phyloP scores from a whole-genome alignment of 768 basidiomycete genomes.

The Imleria badia region DNA sequence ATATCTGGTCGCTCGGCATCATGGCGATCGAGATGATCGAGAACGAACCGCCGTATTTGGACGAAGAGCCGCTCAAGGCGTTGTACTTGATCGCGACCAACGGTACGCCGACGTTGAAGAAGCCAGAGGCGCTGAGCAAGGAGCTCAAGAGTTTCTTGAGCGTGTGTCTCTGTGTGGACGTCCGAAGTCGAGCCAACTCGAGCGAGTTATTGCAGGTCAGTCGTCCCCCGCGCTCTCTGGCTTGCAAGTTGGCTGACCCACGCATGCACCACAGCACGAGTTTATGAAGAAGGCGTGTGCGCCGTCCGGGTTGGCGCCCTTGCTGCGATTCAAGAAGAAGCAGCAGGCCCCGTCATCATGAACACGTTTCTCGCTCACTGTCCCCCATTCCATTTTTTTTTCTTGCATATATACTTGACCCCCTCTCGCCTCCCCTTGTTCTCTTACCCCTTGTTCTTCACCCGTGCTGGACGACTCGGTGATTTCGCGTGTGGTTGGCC shows the following conservation, averaged over 20 bases:
- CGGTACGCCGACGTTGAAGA: conserved; percentile 97
- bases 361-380: background rate
- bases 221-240: background rate
- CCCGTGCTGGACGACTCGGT: conserved; percentile 1
- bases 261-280: conserved; percentile 68
- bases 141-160: conserved; percentile 96
- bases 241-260: background rate
- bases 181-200: conserved; percentile 87
- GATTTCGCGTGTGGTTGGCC: background rate
- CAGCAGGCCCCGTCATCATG: conserved; percentile 43
- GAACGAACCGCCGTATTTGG: conserved; percentile 93
- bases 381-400: conserved; percentile 1
- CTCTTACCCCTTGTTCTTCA: background rate
- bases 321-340: conserved; percentile 79
- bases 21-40: conserved; percentile 99
- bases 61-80: conserved; percentile 93
- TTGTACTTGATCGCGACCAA: conserved; percentile 96
- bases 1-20: conserved; percentile 96
- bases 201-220: conserved; percentile 80
- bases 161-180: conserved; percentile 98
- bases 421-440: background rate
- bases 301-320: conserved; percentile 76
- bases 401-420: conserved; percentile 22
- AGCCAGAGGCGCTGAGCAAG: conserved; percentile 85
- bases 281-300: conserved; percentile 91